These are phyloP conservation scores for Chalciporus piperatus DNA, from an alignment of 768 basidiomycete genomes.

Conservation along the genomic window DNA sequence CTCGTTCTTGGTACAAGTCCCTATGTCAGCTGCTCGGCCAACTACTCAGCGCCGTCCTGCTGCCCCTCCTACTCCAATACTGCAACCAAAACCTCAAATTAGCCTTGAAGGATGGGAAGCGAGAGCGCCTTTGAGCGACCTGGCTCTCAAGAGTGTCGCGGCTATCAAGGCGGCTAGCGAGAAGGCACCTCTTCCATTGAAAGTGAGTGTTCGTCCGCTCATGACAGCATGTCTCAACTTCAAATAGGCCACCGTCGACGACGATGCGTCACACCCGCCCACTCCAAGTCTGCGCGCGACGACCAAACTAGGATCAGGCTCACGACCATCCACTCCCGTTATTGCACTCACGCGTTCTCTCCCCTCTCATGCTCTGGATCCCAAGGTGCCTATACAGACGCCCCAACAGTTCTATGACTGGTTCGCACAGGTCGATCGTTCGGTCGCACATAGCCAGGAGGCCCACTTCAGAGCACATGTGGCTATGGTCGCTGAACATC, in stretches of 20 bases:
- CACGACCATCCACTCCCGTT: slow-evolving; percentile 47
- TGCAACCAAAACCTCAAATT: slow-evolving; percentile 45
- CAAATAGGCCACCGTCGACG: slow-evolving; percentile 42
- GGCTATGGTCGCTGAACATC: slow-evolving; percentile 68
- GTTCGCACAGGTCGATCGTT: slow-evolving; percentile 85
- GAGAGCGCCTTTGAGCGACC: slow-evolving; percentile 71
- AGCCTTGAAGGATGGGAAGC: slow-evolving; percentile 91
- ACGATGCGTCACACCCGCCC: slow-evolving; percentile 33
- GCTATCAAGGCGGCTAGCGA: slow-evolving; percentile 61
- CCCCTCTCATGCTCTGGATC: slow-evolving; percentile 58
- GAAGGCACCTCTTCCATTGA: slow-evolving; percentile 62
- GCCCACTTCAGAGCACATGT: slow-evolving; percentile 88
- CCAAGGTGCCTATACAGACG: slow-evolving; percentile 76
- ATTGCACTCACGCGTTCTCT: slow-evolving; percentile 17
- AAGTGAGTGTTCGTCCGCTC: slow-evolving; percentile 48
- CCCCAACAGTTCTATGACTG: slow-evolving; percentile 98
- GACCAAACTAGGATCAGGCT: slow-evolving; percentile 39
- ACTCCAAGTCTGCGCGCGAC: slow-evolving; percentile 35
- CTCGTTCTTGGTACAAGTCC: not conserved
- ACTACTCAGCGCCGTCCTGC: slow-evolving; percentile 25
- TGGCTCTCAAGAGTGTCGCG: slow-evolving; percentile 63
- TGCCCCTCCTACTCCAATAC: slow-evolving; percentile 22
- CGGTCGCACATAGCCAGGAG: slow-evolving; percentile 91
- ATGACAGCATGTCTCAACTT: slow-evolving; percentile 27
- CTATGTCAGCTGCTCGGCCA: slow-evolving; percentile 25